phyloP scores from a whole-genome alignment of 768 basidiomycete species.

The Boletus subcaerulescens region DNA sequence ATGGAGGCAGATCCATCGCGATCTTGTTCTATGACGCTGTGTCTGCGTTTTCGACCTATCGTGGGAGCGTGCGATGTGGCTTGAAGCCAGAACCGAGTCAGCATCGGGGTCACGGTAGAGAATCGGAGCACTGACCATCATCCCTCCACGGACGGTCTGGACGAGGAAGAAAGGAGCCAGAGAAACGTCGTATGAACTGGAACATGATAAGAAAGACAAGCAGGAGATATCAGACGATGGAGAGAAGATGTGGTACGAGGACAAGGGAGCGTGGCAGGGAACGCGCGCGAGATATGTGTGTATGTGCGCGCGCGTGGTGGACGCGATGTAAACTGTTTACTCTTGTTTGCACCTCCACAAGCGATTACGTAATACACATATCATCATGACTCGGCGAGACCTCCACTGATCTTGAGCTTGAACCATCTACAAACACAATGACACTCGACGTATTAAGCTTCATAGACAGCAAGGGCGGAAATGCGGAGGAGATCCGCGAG shows the following conservation, averaged over 20 bases:
- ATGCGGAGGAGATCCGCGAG: constrained; percentile 84
- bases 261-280: neutral
- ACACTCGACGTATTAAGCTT: constrained; percentile 80
- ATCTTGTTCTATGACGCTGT: constrained; percentile 45
- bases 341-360: constrained; percentile 20
- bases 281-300: constrained; percentile 1
- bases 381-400: neutral
- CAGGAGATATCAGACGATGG: neutral
- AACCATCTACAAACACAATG: constrained; percentile 41
- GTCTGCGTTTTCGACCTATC: constrained; percentile 62
- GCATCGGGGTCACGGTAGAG: constrained; percentile 3
- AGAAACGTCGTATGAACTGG: constrained; percentile 67
- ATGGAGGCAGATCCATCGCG: constrained; percentile 31
- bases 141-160: constrained; percentile 76
- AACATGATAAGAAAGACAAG: constrained; percentile 43
- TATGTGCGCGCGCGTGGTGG: neutral
- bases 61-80: constrained; percentile 75
- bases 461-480: constrained; percentile 87
- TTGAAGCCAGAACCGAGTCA: constrained; percentile 25
- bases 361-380: constrained; percentile 12
- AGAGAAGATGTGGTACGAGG: neutral
- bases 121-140: constrained; percentile 52
- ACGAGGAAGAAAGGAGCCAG: constrained; percentile 64
- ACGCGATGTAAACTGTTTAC: constrained; percentile 17
- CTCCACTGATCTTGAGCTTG: neutral